Percentiles rank a stretch among this genome's conserved stretches.
These are phyloP conservation scores for Pugionium dolabratum DNA, from an alignment of 345 rosid genomes.

Conservation along the genomic window DNA sequence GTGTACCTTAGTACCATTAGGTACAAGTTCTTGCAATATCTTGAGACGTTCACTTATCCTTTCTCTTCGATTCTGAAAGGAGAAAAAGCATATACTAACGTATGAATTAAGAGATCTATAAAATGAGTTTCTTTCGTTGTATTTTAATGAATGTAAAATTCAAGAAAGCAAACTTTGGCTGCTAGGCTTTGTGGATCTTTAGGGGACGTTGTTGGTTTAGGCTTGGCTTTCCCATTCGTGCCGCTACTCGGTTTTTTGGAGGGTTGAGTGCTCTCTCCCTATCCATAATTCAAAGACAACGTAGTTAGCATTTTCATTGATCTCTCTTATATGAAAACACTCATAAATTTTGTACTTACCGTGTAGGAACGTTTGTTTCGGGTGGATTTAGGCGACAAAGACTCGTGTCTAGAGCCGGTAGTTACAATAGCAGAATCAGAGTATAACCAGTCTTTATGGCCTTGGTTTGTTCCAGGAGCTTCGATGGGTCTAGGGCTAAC, in stretches of 20 bases:
- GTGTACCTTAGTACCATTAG: constrained; percentile 74
- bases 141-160: background rate
- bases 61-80: constrained; percentile 72
- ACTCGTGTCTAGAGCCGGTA: constrained; percentile 44
- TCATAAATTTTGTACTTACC: constrained; percentile 38
- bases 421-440: constrained; percentile 45
- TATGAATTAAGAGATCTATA: background rate
- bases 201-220: constrained; percentile 51
- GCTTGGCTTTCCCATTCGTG: constrained; percentile 45
- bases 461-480: constrained; percentile 33
- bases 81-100: constrained; percentile 4
- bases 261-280: constrained; percentile 56
- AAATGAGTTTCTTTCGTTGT: background rate
- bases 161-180: constrained; percentile 66
- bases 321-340: background rate
- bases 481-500: constrained; percentile 45
- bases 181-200: constrained; percentile 94
- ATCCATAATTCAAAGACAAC: constrained; percentile 58
- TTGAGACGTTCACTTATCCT: constrained; percentile 89
- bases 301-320: constrained; percentile 50
- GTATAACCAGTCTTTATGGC: constrained; percentile 55
- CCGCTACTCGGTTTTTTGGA: constrained; percentile 59
- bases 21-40: constrained; percentile 79
- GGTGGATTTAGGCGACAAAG: constrained; percentile 38
- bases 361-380: constrained; percentile 52